Evolutionary conservation across 306 rosid species (phyloP).

Genomic region (Hylodesmum podocarpum): DNA sequence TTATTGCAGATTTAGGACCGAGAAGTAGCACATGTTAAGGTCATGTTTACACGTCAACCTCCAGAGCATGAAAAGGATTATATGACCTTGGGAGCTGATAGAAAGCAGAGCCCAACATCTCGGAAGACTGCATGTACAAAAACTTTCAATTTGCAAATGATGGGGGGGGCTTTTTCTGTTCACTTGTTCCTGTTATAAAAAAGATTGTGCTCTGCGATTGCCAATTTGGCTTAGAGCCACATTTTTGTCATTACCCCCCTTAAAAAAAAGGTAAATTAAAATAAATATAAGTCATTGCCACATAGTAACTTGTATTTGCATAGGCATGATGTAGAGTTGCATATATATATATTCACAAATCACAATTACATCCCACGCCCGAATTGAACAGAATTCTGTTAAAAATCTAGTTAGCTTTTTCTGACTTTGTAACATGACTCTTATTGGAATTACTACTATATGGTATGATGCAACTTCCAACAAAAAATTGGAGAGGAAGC

Average conservation of each 20-base stretch:
- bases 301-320: neutral
- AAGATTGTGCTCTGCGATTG: neutral
- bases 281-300: neutral
- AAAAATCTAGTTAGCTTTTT: neutral
- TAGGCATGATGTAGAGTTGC: neutral
- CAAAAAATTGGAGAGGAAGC: slow-evolving; percentile 24
- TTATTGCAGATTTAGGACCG: slow-evolving; percentile 37
- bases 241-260: slow-evolving; percentile 1
- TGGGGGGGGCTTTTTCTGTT: slow-evolving; percentile 14
- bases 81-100: neutral
- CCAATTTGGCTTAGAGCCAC: slow-evolving; percentile 13
- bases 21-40: slow-evolving; percentile 16
- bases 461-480: slow-evolving; percentile 27
- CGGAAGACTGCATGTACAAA: neutral
- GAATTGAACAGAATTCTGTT: neutral
- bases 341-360: slow-evolving; percentile 25
- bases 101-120: slow-evolving; percentile 3
- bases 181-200: neutral
- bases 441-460: slow-evolving; percentile 5
- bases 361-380: neutral
- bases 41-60: slow-evolving; percentile 10
- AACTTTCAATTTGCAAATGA: neutral
- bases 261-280: neutral
- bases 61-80: slow-evolving; percentile 20
- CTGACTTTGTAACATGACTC: neutral